phyloP scores from a whole-genome alignment of 345 rosid genomes.

The Orychophragmus violaceus region DNA sequence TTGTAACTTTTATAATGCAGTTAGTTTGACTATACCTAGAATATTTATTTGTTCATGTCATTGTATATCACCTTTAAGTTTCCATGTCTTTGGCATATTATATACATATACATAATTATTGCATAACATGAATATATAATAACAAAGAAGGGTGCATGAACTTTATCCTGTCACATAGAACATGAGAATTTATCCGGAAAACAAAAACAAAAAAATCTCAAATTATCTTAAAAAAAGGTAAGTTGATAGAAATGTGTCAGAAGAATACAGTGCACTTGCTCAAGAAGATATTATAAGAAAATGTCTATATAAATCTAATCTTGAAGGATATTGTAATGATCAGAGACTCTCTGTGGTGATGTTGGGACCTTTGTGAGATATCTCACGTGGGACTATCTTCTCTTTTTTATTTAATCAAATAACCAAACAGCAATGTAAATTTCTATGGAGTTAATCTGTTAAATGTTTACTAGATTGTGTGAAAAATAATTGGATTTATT shows the following conservation, averaged over 20 bases:
- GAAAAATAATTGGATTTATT: background rate
- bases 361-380: constrained; percentile 69
- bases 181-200: constrained; percentile 66
- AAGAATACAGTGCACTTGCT: constrained; percentile 57
- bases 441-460: background rate
- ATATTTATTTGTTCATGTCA: background rate
- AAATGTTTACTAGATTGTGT: background rate
- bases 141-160: constrained; percentile 26
- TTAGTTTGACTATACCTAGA: background rate
- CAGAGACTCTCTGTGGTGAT: constrained; percentile 38
- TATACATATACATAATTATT: background rate
- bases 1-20: background rate
- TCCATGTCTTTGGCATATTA: background rate
- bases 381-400: constrained; percentile 46
- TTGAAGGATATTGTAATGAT: constrained; percentile 30
- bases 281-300: constrained; percentile 30
- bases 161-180: constrained; percentile 48
- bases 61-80: background rate
- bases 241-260: constrained; percentile 63
- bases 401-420: background rate
- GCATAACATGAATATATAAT: constrained; percentile 3
- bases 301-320: constrained; percentile 35
- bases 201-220: background rate
- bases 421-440: constrained; percentile 16
- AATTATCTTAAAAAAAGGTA: background rate